Conservation (phyloP, 176 grass and related monocot genomes). For the Juncus inflexus region DNA sequence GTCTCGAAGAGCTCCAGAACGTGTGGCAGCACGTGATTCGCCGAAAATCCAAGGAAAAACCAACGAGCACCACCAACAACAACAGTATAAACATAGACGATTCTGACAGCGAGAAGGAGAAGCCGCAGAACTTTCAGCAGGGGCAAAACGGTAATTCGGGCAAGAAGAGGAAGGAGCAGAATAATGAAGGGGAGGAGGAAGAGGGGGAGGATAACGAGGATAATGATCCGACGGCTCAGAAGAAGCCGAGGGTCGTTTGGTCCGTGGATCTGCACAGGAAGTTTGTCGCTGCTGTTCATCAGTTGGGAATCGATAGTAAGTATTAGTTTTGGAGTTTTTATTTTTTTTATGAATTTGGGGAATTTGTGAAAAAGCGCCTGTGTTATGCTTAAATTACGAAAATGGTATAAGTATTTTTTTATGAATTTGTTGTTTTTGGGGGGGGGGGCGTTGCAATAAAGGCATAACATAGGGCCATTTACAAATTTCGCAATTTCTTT, state of each 20-base stretch:
- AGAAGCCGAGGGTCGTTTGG: constrained; percentile 96
- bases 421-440: background rate
- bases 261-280: constrained; percentile 81
- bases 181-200: constrained; percentile 58
- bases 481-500: too few species aligned
- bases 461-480: too few species aligned
- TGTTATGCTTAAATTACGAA: too few species aligned
- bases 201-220: constrained; percentile 66
- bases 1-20: constrained; percentile 86
- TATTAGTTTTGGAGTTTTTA: background rate
- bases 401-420: background rate
- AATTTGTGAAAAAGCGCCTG: background rate
- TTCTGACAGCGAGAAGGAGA: constrained; percentile 47
- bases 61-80: background rate
- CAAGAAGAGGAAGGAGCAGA: constrained; percentile 89
- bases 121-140: constrained; percentile 27
- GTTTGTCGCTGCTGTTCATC: constrained; percentile 86
- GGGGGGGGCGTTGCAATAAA: too few species aligned
- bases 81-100: constrained; percentile 17
- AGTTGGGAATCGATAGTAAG: constrained; percentile 96
- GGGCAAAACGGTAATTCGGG: constrained; percentile 46
- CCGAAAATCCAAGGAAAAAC: constrained; percentile 58
- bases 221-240: constrained; percentile 52
- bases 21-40: constrained; percentile 97
- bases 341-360: background rate